Percentiles rank a stretch among this genome's conserved stretches.
phyloP scores from a whole-genome alignment of 2,329 filamentous ascomycete species.

The Claviceps humidiphila region DNA sequence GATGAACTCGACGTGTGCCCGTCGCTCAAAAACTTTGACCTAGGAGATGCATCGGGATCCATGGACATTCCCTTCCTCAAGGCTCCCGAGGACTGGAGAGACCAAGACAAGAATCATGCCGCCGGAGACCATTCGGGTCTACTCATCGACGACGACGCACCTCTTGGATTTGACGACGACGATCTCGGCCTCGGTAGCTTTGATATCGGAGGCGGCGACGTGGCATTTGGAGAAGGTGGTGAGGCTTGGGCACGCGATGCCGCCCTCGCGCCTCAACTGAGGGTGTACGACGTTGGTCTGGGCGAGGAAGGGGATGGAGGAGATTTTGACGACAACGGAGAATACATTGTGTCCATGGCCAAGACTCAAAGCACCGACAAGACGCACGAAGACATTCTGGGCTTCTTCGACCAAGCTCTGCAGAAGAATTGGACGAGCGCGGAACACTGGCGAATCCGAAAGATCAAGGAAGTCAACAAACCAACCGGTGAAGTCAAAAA shows the following conservation, averaged over 20 bases:
- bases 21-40: slow-evolving; percentile 83
- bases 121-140: slow-evolving; percentile 61
- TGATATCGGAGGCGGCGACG: slow-evolving; percentile 58
- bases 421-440: slow-evolving; percentile 97
- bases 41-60: slow-evolving; percentile 73
- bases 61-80: slow-evolving; percentile 88
- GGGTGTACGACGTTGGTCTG: slow-evolving; percentile 54
- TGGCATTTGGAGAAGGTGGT: slow-evolving; percentile 88
- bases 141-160: slow-evolving; percentile 77
- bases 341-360: slow-evolving; percentile 70
- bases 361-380: slow-evolving; percentile 50
- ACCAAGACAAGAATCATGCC: slow-evolving; percentile 49
- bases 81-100: slow-evolving; percentile 73
- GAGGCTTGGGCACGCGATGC: slow-evolving; percentile 92
- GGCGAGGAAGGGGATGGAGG: slow-evolving; percentile 33
- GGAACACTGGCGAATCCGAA: slow-evolving; percentile 96
- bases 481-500: slow-evolving; percentile 45
- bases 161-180: slow-evolving; percentile 58
- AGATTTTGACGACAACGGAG: slow-evolving; percentile 42
- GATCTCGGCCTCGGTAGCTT: slow-evolving; percentile 62
- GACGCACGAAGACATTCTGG: slow-evolving; percentile 85
- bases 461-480: slow-evolving; percentile 71
- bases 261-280: slow-evolving; percentile 73
- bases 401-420: slow-evolving; percentile 91
- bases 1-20: slow-evolving; percentile 89